Evolutionary conservation across 768 basidiomycete species (phyloP).

Genomic region (Rhodotorula diobovata): DNA sequence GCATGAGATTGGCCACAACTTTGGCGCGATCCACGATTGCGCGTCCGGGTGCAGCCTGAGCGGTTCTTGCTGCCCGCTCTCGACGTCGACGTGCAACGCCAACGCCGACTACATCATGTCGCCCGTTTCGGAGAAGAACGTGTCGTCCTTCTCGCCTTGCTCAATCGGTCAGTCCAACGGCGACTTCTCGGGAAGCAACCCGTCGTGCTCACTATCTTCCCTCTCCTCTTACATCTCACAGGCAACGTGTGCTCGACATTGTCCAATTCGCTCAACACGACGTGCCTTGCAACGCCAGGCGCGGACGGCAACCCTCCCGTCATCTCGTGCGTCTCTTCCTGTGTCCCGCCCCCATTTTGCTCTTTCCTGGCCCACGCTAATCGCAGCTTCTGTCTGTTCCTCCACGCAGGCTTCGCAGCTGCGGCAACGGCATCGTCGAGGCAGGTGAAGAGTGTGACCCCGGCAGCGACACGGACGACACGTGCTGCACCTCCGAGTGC

Average conservation of each 20-base stretch:
- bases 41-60: slow-evolving; percentile 60
- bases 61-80: slow-evolving; percentile 65
- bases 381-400: background rate
- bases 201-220: too few relatives aligned
- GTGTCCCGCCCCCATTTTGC: slow-evolving; percentile 41
- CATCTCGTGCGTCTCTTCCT: slow-evolving; percentile 36
- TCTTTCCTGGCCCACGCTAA: slow-evolving; percentile 23
- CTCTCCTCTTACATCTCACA: too few relatives aligned
- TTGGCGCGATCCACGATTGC: slow-evolving; percentile 77
- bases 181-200: too few relatives aligned
- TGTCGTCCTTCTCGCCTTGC: slow-evolving; percentile 68
- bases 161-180: too few relatives aligned
- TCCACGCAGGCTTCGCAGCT: slow-evolving; percentile 21
- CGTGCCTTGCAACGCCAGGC: slow-evolving; percentile 65
- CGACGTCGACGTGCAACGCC: slow-evolving; percentile 60
- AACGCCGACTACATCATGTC: slow-evolving; percentile 70
- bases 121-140: slow-evolving; percentile 53
- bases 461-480: slow-evolving; percentile 54
- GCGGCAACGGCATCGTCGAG: slow-evolving; percentile 73
- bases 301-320: slow-evolving; percentile 33
- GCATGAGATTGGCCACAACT: slow-evolving; percentile 78
- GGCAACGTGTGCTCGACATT: slow-evolving; percentile 67
- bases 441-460: slow-evolving; percentile 84
- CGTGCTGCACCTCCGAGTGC: slow-evolving; percentile 68
- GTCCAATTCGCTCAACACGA: slow-evolving; percentile 55